Evolutionary conservation across 495 filamentous ascomycete genomes (phyloP).

Genomic region (Penicillium soppii): DNA sequence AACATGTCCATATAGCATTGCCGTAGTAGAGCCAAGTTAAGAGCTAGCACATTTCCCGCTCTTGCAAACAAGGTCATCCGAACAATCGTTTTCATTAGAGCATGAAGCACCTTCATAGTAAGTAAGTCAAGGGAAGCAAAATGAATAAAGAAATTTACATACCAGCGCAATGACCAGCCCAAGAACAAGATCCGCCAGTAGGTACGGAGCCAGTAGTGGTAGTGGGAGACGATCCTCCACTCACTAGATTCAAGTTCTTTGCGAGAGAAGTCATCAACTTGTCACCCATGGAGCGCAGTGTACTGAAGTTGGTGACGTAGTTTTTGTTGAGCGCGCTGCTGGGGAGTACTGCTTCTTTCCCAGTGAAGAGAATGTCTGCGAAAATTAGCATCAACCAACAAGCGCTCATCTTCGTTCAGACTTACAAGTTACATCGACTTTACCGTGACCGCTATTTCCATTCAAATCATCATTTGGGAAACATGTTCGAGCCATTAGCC

Average conservation of each 20-base stretch:
- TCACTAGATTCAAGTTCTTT: slow-evolving; percentile 19
- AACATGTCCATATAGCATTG: too few relatives aligned
- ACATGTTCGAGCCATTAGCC: slow-evolving; percentile 40
- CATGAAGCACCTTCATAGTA: slow-evolving; percentile 18
- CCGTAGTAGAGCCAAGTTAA: slow-evolving; percentile 6
- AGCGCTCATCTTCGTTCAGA: background rate
- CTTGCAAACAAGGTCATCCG: slow-evolving; percentile 15
- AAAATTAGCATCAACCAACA: background rate
- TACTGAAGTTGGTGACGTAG: slow-evolving; percentile 38
- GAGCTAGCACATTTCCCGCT: slow-evolving; percentile 15
- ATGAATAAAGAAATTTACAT: background rate
- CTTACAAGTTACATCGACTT: slow-evolving; percentile 37
- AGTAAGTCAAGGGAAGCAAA: background rate
- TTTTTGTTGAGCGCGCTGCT: slow-evolving; percentile 29
- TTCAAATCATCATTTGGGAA: slow-evolving; percentile 35
- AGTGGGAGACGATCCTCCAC: slow-evolving; percentile 11
- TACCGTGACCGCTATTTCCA: slow-evolving; percentile 30
- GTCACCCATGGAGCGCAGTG: slow-evolving; percentile 34
- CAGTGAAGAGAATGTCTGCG: slow-evolving; percentile 36
- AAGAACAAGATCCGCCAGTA: slow-evolving; percentile 11
- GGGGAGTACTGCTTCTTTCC: slow-evolving; percentile 28
- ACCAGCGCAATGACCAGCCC: slow-evolving; percentile 24
- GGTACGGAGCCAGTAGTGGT: slow-evolving; percentile 1
- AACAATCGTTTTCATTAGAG: slow-evolving; percentile 19
- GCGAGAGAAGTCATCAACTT: slow-evolving; percentile 36